These are phyloP conservation scores for Penicillium flavigenum DNA, from an alignment of 495 filamentous ascomycete species.

Conservation along the genomic window DNA sequence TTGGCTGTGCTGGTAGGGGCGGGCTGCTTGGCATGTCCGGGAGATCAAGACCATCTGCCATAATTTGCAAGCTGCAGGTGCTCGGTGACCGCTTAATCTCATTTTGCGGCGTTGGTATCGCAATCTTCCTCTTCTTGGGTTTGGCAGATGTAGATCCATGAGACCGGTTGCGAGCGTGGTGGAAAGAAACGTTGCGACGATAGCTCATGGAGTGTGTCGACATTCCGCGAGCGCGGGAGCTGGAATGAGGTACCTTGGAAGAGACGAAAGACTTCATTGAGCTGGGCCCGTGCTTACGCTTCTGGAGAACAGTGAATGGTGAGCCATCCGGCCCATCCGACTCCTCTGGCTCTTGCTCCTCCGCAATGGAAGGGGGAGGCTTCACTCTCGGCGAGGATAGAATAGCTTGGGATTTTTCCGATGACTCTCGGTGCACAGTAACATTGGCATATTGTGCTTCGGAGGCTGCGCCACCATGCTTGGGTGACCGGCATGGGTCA, in stretches of 20 bases:
- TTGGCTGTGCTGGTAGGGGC: conserved; percentile 41
- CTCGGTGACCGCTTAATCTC: conserved; percentile 30
- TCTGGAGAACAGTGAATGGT: conserved; percentile 36
- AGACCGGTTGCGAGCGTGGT: conserved; percentile 52
- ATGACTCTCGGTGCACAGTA: conserved; percentile 58
- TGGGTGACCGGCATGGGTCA: conserved; percentile 78
- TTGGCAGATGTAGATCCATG: conserved; percentile 37
- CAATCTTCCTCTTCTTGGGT: conserved; percentile 24
- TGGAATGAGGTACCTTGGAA: conserved; percentile 39
- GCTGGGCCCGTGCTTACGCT: conserved; percentile 36
- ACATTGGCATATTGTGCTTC: conserved; percentile 58
- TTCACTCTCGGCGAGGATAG: conserved; percentile 17
- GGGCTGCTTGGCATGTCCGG: conserved; percentile 35
- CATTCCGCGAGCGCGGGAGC: conserved; percentile 60
- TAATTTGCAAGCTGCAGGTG: conserved; percentile 31
- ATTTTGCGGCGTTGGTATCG: conserved; percentile 7
- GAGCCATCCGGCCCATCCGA: conserved; percentile 25
- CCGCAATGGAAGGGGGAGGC: conserved; percentile 26
- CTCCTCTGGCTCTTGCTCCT: conserved; percentile 25
- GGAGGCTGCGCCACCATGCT: conserved; percentile 35
- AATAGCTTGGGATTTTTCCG: background rate
- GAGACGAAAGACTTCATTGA: conserved; percentile 44
- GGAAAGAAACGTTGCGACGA: conserved; percentile 81
- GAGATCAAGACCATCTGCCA: conserved; percentile 20
- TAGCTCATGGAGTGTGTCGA: conserved; percentile 58